Conservation (phyloP, 164 flowering plant genomes). For the Houttuynia cordata region DNA sequence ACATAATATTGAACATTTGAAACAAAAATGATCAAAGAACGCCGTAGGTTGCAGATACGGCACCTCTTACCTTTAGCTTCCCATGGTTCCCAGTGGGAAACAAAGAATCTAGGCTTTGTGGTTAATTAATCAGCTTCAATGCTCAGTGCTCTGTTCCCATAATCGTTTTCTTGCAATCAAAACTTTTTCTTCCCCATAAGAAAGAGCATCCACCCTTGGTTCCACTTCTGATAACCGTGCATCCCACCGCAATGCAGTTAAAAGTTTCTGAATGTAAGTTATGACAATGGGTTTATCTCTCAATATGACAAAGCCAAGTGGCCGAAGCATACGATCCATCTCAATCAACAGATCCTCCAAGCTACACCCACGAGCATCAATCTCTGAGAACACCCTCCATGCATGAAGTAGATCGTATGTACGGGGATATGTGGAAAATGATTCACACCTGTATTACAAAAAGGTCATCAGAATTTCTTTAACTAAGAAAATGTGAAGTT, state of each 20-base stretch:
- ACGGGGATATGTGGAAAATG: constrained; percentile 88
- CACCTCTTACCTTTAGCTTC: no score
- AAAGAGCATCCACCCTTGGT: constrained; percentile 53
- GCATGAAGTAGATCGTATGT: constrained; percentile 91
- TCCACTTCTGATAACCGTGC: constrained; percentile 61
- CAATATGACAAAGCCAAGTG: constrained; percentile 71
- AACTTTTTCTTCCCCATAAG: constrained; percentile 52
- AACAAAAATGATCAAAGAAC: no score
- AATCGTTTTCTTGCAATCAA: constrained; percentile 60
- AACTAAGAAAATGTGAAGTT: no score
- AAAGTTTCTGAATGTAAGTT: constrained; percentile 38
- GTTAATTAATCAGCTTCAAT: not conserved
- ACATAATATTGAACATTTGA: no score
- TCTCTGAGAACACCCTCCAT: constrained; percentile 58
- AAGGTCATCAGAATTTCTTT: not conserved
- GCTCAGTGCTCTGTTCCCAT: constrained; percentile 22
- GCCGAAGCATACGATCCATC: constrained; percentile 82
- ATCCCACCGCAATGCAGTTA: constrained; percentile 67
- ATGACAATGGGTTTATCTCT: constrained; percentile 55
- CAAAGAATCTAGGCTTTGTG: not conserved
- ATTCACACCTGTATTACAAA: constrained; percentile 53
- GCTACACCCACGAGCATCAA: constrained; percentile 54
- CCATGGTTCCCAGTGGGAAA: no score
- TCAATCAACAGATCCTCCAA: constrained; percentile 73
- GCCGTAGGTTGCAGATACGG: no score